Base-by-base conservation (phyloP, 169 alveolate species). In the Plasmodium fragile region DNA sequence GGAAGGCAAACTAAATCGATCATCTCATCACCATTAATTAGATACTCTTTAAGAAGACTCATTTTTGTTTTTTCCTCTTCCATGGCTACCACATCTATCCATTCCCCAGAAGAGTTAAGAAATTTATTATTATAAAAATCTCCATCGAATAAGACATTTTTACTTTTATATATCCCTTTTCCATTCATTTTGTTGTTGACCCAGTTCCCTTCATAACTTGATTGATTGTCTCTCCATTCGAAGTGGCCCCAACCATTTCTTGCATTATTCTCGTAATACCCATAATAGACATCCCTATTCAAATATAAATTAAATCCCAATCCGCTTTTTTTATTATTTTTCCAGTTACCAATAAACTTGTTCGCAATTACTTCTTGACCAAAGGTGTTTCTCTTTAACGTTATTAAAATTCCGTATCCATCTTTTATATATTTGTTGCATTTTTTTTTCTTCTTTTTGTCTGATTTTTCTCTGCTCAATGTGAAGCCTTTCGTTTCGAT, bases 161-260 rank as follows among this genome's bases (percentile, higher is more conserved):
- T 89, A 78, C 81, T 89, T 36, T 36, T 89, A 78, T 89, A 89
- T 36, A 34, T 41, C 2, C 94, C 95, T 77, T 81, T 53, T n/a
- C 95, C 95, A 43, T 92, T 72, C 69, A 92, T 80, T 13, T 5
- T 30, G 70, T 89, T 78, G 39, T 89, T 69, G 11, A 77, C 16
- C 94, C 94, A 89, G 45, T 41, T 77, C 2, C 94, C 94, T 43
- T 89, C 90, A 89, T 77, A 89, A 72, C 43, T 55, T 13, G 94
- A 89, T 34, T 43, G 36, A 65, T 28, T 89, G 70, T 4, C 32
- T 10, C 52, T 55, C 94, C 94, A 89, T 59, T 78, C 71, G 70
- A 45, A 89, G 52, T 89, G 70, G 8, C 94, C 94, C 81, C 81
- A 89, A 13, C 94, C 94, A 89, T 78, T 89, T 77, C 39, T 78